Percentiles rank a stretch among this genome's conserved stretches.
These are phyloP conservation scores for Pseudocercospora eumusae DNA, from an alignment of 2,329 filamentous ascomycete genomes.

Conservation along the genomic window DNA sequence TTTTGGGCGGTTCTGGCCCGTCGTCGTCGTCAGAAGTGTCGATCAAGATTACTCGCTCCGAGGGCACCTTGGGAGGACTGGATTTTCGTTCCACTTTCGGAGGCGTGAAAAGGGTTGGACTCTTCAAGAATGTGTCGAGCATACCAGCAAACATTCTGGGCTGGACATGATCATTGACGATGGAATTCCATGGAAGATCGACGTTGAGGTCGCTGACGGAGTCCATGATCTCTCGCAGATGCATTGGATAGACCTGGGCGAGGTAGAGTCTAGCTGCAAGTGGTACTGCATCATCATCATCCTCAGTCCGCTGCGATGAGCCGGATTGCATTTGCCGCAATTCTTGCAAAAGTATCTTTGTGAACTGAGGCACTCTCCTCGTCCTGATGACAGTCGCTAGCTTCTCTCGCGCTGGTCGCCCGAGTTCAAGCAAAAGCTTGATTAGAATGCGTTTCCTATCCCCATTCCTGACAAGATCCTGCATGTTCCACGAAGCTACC, in stretches of 20 bases:
- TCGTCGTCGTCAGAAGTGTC: slow-evolving; percentile 26
- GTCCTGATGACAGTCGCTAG: neutral
- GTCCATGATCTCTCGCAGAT: neutral
- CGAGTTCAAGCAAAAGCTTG: slow-evolving; percentile 43
- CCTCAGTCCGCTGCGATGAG: neutral
- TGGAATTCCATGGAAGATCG: slow-evolving; percentile 9
- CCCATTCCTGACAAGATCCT: slow-evolving; percentile 14
- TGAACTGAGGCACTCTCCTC: neutral
- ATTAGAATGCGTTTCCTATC: slow-evolving; percentile 50
- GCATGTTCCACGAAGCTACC: slow-evolving; percentile 23
- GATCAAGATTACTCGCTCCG: slow-evolving; percentile 7
- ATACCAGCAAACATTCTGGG: slow-evolving; percentile 8
- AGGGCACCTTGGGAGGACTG: slow-evolving; percentile 3
- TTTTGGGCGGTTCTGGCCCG: slow-evolving; percentile 17
- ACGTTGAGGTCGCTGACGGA: neutral
- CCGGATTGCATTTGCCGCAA: slow-evolving; percentile 9
- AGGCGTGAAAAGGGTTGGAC: slow-evolving; percentile 22
- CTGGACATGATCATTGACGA: slow-evolving; percentile 3
- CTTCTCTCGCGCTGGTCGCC: slow-evolving; percentile 13
- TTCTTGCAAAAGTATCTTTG: neutral
- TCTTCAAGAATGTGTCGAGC: slow-evolving; percentile 20
- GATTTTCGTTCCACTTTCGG: slow-evolving; percentile 14
- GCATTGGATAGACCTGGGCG: slow-evolving; percentile 12
- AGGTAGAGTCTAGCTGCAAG: slow-evolving; percentile 23
- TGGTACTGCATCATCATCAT: slow-evolving; percentile 10